These are phyloP conservation scores for Arthroderma uncinatum DNA, from an alignment of 2,329 filamentous ascomycete species.

Conservation along the genomic window DNA sequence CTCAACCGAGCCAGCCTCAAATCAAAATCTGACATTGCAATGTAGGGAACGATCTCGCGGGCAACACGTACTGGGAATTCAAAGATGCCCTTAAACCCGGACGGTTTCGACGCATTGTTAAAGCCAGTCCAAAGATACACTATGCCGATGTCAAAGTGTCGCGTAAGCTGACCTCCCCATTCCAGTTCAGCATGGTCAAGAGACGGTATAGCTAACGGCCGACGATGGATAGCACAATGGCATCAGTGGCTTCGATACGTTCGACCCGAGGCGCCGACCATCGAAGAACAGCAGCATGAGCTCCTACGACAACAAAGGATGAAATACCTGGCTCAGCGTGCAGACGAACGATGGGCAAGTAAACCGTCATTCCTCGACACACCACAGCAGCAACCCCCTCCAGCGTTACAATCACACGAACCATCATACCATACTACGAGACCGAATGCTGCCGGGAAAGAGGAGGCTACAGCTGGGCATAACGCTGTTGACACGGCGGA, in stretches of 20 bases:
- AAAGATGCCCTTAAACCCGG: conserved; percentile 45
- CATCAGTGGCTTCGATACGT: conserved; percentile 58
- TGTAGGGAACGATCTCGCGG: conserved; percentile 48
- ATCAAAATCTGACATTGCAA: not conserved
- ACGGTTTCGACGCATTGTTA: conserved; percentile 48
- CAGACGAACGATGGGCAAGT: conserved; percentile 51
- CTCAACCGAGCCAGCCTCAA: not conserved
- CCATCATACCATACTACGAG: conserved; percentile 25
- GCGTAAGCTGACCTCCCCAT: conserved; percentile 32
- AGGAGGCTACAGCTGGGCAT: conserved; percentile 23
- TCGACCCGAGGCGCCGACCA: conserved; percentile 43
- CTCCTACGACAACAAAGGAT: conserved; percentile 46
- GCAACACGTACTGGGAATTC: conserved; percentile 59
- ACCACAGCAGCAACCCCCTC: conserved; percentile 39
- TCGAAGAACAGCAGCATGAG: conserved; percentile 50
- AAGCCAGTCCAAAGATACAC: conserved; percentile 43
- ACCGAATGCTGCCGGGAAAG: conserved; percentile 18
- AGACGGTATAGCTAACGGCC: not conserved
- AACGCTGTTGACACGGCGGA: conserved; percentile 23
- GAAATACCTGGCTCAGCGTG: conserved; percentile 47
- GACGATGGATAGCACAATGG: conserved; percentile 45
- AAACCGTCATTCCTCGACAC: conserved; percentile 49
- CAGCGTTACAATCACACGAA: conserved; percentile 36
- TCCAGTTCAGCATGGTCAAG: not conserved
- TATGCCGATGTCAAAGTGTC: conserved; percentile 50